Conservation (phyloP, 768 basidiomycete species). For the Leccinum barrowsii region DNA sequence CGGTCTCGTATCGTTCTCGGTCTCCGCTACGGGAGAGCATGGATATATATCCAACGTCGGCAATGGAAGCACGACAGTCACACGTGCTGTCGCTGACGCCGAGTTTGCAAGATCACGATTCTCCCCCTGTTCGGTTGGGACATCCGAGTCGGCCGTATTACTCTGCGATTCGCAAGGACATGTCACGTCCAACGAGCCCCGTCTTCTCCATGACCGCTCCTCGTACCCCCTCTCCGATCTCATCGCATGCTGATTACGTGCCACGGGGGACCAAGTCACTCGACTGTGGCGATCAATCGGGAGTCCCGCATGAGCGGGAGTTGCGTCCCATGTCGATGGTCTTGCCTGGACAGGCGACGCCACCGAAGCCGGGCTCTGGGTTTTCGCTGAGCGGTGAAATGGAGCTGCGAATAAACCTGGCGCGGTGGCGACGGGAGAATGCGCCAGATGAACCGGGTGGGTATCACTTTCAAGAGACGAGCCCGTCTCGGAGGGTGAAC, state of each 20-base stretch:
- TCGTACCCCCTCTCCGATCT: slow-evolving; percentile 27
- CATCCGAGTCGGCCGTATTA: slow-evolving; percentile 55
- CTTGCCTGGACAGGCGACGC: slow-evolving; percentile 17
- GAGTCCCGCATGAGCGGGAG: slow-evolving; percentile 16
- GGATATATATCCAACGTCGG: slow-evolving; percentile 14
- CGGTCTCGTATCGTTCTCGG: slow-evolving; percentile 20
- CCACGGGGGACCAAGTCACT: slow-evolving; percentile 34
- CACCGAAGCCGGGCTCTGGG: slow-evolving; percentile 29
- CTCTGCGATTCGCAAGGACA: slow-evolving; percentile 48
- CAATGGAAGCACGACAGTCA: slow-evolving; percentile 21
- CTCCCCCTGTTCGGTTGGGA: slow-evolving; percentile 39
- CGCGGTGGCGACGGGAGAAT: slow-evolving; percentile 33
- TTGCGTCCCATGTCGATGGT: slow-evolving; percentile 30
- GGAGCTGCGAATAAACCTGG: slow-evolving; percentile 54
- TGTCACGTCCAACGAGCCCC: slow-evolving; percentile 40
- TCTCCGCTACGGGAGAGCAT: slow-evolving; percentile 23
- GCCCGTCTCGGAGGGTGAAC: slow-evolving; percentile 17
- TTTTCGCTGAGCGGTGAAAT: slow-evolving; percentile 60
- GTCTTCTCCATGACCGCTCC: slow-evolving; percentile 23
- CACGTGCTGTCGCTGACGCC: slow-evolving; percentile 18
- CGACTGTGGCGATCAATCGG: slow-evolving; percentile 23
- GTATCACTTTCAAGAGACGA: slow-evolving; percentile 30
- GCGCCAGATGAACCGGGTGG: slow-evolving; percentile 29
- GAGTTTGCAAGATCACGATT: slow-evolving; percentile 17
- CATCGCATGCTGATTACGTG: slow-evolving; percentile 20